Evolutionary conservation across 202 grass and related monocot genomes (phyloP).

Genomic region (Panicum hallii): DNA sequence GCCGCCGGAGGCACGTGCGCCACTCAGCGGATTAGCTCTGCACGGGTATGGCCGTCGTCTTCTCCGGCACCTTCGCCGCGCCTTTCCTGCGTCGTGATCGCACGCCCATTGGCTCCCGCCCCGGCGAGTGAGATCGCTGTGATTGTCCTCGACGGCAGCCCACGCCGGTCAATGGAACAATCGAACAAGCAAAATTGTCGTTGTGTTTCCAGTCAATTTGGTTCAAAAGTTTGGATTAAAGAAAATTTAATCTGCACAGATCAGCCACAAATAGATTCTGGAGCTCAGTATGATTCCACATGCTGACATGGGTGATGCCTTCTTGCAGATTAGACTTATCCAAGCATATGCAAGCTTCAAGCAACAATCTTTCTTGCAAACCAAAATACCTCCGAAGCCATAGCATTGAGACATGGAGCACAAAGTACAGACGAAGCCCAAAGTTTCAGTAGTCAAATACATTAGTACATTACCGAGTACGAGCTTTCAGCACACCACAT

Average conservation of each 20-base stretch:
- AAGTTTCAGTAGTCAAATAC: constrained; percentile 8
- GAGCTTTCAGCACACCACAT: constrained; percentile 15
- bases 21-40: no score
- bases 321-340: neutral
- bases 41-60: no score
- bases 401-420: neutral
- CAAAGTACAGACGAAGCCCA: constrained; percentile 6
- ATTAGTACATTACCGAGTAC: constrained; percentile 12
- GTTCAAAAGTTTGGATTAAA: neutral
- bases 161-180: no score
- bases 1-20: no score
- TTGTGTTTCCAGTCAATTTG: no score
- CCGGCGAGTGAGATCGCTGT: no score
- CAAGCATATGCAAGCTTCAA: neutral
- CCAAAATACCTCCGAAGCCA: neutral
- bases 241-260: neutral
- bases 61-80: no score
- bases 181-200: no score
- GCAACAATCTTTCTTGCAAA: neutral
- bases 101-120: no score
- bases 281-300: neutral
- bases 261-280: no score
- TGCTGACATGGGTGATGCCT: neutral
- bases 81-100: no score
- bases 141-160: no score